phyloP scores from a whole-genome alignment of 129 eudicot genomes.

The Pulicaria dysenterica region DNA sequence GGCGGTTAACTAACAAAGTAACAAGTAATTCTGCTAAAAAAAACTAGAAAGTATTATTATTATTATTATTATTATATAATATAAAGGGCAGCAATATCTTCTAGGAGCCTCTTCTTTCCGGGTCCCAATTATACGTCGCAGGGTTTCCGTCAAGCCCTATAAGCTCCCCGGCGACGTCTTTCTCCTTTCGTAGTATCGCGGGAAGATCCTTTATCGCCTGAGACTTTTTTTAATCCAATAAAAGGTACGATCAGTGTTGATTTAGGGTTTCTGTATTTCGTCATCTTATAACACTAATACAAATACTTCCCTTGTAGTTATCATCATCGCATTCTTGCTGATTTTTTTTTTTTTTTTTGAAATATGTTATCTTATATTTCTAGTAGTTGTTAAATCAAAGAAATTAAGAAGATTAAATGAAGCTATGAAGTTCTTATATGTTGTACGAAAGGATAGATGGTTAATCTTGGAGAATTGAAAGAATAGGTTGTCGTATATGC shows the following conservation, averaged over 20 bases:
- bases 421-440: constrained; percentile 10
- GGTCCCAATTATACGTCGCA: constrained; percentile 24
- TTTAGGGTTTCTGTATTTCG: constrained; percentile 16
- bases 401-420: constrained; percentile 1
- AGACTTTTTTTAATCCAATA: not conserved
- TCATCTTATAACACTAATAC: constrained; percentile 12
- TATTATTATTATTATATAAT: too few species aligned
- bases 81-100: constrained; percentile 26
- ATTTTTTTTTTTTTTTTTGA: not conserved
- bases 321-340: not conserved
- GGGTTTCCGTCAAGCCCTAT: constrained; percentile 3
- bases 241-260: constrained; percentile 23
- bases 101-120: constrained; percentile 14
- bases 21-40: too few species aligned
- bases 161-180: constrained; percentile 26
- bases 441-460: not conserved
- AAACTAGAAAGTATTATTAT: not conserved
- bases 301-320: not conserved
- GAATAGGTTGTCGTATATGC: not conserved
- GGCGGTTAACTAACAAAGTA: too few species aligned
- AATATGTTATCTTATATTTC: not conserved
- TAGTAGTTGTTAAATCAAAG: not conserved
- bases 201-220: constrained; percentile 19
- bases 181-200: not conserved
- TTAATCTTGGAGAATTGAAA: constrained; percentile 1